A percentile compares a stretch with the other conserved stretches of the same genome.
Conservation (phyloP, 768 basidiomycete species). For the Ramaria sp. region DNA sequence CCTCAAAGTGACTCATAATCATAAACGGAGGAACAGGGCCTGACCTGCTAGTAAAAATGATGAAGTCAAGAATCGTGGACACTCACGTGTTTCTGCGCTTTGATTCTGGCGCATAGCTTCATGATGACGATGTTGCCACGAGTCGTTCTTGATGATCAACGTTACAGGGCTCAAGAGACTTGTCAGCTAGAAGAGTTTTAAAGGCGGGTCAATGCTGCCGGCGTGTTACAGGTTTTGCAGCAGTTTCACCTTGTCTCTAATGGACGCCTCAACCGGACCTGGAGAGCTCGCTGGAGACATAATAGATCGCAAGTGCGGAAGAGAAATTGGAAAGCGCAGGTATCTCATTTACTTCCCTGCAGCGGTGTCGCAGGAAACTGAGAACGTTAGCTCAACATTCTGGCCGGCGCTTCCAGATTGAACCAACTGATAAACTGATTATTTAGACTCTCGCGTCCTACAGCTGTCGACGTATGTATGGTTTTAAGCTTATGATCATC, state of each 20-base stretch:
- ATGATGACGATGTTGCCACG: slow-evolving; percentile 80
- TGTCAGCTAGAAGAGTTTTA: slow-evolving; percentile 39
- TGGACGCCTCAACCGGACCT: slow-evolving; percentile 50
- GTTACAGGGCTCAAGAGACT: slow-evolving; percentile 48
- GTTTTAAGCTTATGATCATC: too few relatives aligned
- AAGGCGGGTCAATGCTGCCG: neutral
- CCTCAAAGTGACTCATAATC: neutral
- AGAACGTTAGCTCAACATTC: neutral
- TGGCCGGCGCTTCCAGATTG: too few relatives aligned
- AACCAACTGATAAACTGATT: too few relatives aligned
- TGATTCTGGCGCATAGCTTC: slow-evolving; percentile 64
- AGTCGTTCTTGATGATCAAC: slow-evolving; percentile 69
- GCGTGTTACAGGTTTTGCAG: neutral
- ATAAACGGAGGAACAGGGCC: too few relatives aligned
- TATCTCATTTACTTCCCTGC: neutral
- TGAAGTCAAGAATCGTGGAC: slow-evolving; percentile 10
- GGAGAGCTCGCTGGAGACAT: neutral
- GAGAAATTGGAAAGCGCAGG: neutral
- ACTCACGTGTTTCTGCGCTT: slow-evolving; percentile 76
- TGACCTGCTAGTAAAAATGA: too few relatives aligned
- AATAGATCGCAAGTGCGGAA: slow-evolving; percentile 2
- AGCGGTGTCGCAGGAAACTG: neutral
- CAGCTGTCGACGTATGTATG: too few relatives aligned
- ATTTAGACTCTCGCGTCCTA: too few relatives aligned
- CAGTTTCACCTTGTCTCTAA: slow-evolving; percentile 26